Conservation (phyloP, 2,329 filamentous ascomycete species). For the Sclerotinia glacialis region DNA sequence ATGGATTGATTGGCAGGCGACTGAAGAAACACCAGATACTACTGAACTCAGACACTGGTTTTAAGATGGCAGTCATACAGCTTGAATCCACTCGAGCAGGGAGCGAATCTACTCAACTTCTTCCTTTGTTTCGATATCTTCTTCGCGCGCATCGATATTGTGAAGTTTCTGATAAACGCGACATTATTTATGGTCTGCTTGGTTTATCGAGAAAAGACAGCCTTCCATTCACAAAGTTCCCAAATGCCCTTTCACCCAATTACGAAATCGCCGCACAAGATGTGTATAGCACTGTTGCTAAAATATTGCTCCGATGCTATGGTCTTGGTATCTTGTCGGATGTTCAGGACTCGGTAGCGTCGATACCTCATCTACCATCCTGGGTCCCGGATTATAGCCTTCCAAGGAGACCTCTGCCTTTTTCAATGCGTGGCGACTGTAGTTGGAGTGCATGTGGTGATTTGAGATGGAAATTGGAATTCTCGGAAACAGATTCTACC, state of each 20-base stretch:
- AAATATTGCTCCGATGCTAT: slow-evolving; percentile 5
- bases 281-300: slow-evolving; percentile 1
- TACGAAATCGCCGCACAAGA: neutral
- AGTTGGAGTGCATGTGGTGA: slow-evolving; percentile 7
- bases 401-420: neutral
- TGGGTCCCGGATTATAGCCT: slow-evolving; percentile 20
- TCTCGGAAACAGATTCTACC: neutral
- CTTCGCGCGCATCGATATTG: neutral
- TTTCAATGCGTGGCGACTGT: slow-evolving; percentile 15
- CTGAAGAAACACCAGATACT: neutral
- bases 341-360: slow-evolving; percentile 11
- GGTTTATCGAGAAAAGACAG: slow-evolving; percentile 7
- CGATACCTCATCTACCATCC: slow-evolving; percentile 9
- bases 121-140: slow-evolving; percentile 15
- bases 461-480: neutral
- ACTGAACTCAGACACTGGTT: neutral
- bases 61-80: slow-evolving; percentile 14
- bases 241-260: neutral
- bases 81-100: slow-evolving; percentile 11
- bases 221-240: slow-evolving; percentile 9
- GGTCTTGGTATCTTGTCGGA: slow-evolving; percentile 10
- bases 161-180: slow-evolving; percentile 14
- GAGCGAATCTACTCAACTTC: neutral
- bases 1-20: neutral
- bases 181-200: slow-evolving; percentile 6